phyloP scores from a whole-genome alignment of 768 basidiomycete species.

The Amyloporia xantha region DNA sequence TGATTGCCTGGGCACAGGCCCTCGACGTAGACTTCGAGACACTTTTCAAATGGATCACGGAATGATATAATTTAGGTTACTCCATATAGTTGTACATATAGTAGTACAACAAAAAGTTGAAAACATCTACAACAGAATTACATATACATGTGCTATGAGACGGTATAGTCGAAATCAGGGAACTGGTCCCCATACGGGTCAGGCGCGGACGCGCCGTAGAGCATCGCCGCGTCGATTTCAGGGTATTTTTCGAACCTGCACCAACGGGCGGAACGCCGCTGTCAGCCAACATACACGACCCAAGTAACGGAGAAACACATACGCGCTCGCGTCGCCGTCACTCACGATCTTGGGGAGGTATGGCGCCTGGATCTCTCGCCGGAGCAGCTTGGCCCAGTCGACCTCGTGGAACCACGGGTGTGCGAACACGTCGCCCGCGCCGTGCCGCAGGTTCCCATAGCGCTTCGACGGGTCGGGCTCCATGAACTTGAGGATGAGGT shows the following conservation, averaged over 20 bases:
- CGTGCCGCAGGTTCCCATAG: constrained; percentile 84
- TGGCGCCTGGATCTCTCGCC: constrained; percentile 88
- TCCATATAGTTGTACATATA: too few relatives aligned
- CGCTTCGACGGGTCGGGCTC: constrained; percentile 84
- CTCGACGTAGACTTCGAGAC: too few relatives aligned
- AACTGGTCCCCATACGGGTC: constrained; percentile 67
- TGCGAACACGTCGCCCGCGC: constrained; percentile 85
- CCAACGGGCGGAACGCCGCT: too few relatives aligned
- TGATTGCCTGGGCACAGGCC: too few relatives aligned
- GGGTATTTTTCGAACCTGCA: constrained; percentile 72
- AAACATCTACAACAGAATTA: too few relatives aligned
- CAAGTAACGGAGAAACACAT: too few relatives aligned
- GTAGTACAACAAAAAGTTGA: too few relatives aligned
- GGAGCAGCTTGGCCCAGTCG: constrained; percentile 76
- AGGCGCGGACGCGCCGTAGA: constrained; percentile 50
- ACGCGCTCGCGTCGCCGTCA: constrained; percentile 96
- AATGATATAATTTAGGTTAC: too few relatives aligned
- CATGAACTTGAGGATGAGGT: constrained; percentile 87
- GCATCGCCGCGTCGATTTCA: constrained; percentile 57
- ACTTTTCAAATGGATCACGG: background rate
- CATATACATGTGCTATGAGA: background rate
- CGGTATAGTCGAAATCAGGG: constrained; percentile 73
- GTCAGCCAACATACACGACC: too few relatives aligned
- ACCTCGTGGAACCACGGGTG: constrained; percentile 96
- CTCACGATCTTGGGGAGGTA: constrained; percentile 89